Percentiles rank a stretch among this genome's conserved stretches.
phyloP scores from a whole-genome alignment of 2,329 filamentous ascomycete genomes.

The Ascochyta clinopodiicola region DNA sequence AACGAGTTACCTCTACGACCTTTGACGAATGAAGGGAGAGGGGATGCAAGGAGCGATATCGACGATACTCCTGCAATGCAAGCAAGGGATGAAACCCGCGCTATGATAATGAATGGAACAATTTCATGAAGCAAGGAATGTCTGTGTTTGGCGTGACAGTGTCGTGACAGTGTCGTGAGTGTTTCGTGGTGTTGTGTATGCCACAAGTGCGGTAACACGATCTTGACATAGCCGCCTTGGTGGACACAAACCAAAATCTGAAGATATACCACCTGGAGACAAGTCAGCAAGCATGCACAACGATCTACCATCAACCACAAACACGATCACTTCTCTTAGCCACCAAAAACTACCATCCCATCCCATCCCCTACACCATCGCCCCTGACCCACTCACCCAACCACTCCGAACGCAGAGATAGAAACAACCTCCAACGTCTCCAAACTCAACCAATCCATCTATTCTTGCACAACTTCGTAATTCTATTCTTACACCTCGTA shows the following conservation, averaged over 20 bases:
- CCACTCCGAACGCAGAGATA: too few species aligned
- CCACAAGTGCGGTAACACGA: not conserved
- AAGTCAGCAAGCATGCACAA: too few species aligned
- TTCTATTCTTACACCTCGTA: constrained; percentile 1
- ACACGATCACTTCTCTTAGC: too few species aligned
- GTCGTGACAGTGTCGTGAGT: not conserved
- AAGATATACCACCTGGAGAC: too few species aligned
- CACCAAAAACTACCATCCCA: too few species aligned
- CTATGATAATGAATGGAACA: constrained; percentile 9
- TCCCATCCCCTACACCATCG: too few species aligned
- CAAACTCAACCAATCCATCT: too few species aligned
- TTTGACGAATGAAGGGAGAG: not conserved
- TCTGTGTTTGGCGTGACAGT: not conserved
- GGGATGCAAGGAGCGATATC: constrained; percentile 19
- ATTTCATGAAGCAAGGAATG: constrained; percentile 5
- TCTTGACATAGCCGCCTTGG: too few species aligned
- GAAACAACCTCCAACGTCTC: too few species aligned
- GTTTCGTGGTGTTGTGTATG: not conserved
- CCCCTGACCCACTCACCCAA: too few species aligned
- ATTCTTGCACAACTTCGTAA: not conserved
- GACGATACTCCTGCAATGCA: constrained; percentile 18
- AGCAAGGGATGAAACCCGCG: constrained; percentile 15
- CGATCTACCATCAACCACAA: too few species aligned
- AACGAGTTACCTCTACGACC: not conserved
- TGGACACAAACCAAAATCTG: too few species aligned